Evolutionary conservation across 768 basidiomycete genomes (phyloP).

Genomic region (Coprinopsis sp.): DNA sequence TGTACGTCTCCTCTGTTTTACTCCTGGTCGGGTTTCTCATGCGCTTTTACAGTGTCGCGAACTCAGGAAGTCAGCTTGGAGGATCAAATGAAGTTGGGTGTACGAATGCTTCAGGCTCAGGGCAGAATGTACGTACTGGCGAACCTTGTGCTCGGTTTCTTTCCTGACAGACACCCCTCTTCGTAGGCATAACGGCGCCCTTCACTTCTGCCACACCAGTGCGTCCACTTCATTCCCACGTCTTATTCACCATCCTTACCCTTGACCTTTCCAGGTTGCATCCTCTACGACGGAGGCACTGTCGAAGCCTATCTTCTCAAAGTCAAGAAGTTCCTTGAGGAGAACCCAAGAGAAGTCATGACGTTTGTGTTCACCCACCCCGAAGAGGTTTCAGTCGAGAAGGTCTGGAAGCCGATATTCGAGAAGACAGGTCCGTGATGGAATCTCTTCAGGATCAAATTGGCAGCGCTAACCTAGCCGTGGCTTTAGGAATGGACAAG

Average conservation of each 20-base stretch:
- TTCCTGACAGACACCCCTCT: neutral
- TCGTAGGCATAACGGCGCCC: constrained; percentile 29
- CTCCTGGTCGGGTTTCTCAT: neutral
- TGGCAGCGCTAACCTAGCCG: neutral
- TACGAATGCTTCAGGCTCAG: constrained; percentile 56
- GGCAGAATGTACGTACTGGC: constrained; percentile 34
- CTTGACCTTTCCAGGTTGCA: constrained; percentile 15
- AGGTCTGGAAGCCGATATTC: constrained; percentile 51
- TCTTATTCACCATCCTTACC: neutral
- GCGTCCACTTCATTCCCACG: constrained; percentile 16
- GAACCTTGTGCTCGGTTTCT: neutral
- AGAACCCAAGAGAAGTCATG: constrained; percentile 62
- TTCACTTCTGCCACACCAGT: constrained; percentile 69
- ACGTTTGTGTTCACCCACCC: constrained; percentile 67
- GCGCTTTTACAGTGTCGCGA: constrained; percentile 33
- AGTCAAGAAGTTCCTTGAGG: constrained; percentile 52
- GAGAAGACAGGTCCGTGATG: constrained; percentile 37
- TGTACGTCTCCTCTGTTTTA: constrained; percentile 26
- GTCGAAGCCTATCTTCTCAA: constrained; percentile 43
- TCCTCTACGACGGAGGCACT: constrained; percentile 51
- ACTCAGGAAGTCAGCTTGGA: constrained; percentile 49
- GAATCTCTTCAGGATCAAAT: neutral
- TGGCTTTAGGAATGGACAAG: constrained; percentile 28
- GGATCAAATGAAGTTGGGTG: constrained; percentile 44
- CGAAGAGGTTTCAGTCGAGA: constrained; percentile 44